Evolutionary conservation across 768 basidiomycete genomes (phyloP).

Genomic region (Terana coerulea): DNA sequence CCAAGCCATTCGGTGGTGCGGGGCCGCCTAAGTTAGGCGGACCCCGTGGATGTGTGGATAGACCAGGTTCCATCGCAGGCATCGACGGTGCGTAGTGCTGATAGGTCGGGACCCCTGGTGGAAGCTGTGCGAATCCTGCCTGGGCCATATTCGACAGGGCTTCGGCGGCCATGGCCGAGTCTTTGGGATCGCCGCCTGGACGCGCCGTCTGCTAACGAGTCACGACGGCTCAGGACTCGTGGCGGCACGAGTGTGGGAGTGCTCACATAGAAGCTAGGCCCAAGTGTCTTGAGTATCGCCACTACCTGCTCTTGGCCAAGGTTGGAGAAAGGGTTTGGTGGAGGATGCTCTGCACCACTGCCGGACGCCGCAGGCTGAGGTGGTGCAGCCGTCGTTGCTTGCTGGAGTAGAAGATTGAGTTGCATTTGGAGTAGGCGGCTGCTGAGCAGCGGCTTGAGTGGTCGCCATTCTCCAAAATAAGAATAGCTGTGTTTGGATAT

Average conservation of each 20-base stretch:
- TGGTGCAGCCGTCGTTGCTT: background rate
- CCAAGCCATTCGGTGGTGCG: slow-evolving; percentile 8
- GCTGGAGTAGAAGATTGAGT: no score
- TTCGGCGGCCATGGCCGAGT: slow-evolving; percentile 53
- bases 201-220: slow-evolving; percentile 13
- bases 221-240: background rate
- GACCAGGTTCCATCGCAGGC: slow-evolving; percentile 24
- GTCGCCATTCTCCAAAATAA: slow-evolving; percentile 13
- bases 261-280: slow-evolving; percentile 31
- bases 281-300: slow-evolving; percentile 50
- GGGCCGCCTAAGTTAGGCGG: slow-evolving; percentile 20
- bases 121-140: slow-evolving; percentile 27
- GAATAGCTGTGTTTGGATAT: background rate
- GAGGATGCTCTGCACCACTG: no score
- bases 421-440: slow-evolving; percentile 16
- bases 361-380: slow-evolving; percentile 11
- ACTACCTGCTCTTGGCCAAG: slow-evolving; percentile 57
- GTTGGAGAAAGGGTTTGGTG: slow-evolving; percentile 13
- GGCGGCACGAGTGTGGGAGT: background rate
- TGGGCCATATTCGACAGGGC: slow-evolving; percentile 52
- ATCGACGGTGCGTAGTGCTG: slow-evolving; percentile 15
- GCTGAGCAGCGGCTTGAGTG: slow-evolving; percentile 18
- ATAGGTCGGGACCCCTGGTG: slow-evolving; percentile 16
- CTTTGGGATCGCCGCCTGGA: slow-evolving; percentile 50
- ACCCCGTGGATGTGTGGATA: slow-evolving; percentile 28